Evolutionary conservation across 495 filamentous ascomycete genomes (phyloP).

Genomic region (Penicillium mononematosum): DNA sequence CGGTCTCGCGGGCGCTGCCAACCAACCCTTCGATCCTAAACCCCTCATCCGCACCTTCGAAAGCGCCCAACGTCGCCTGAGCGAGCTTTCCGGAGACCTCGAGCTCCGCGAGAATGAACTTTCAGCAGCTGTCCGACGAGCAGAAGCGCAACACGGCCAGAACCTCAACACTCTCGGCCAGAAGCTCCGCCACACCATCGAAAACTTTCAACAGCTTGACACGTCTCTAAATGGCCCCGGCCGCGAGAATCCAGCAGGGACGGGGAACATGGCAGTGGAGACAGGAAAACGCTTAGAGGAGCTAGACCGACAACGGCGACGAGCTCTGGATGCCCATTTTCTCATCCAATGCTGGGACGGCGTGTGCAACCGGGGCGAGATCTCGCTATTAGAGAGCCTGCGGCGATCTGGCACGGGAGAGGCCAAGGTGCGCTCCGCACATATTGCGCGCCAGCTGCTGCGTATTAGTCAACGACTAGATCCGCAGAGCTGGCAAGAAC

Average conservation of each 20-base stretch:
- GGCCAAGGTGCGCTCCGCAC: conserved; percentile 82
- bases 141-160: conserved; percentile 87
- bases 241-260: conserved; percentile 68
- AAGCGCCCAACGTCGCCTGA: conserved; percentile 74
- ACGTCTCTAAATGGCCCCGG: conserved; percentile 61
- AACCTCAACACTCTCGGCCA: conserved; percentile 79
- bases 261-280: conserved; percentile 89
- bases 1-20: conserved; percentile 47
- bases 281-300: conserved; percentile 93
- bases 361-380: conserved; percentile 78
- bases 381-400: conserved; percentile 77
- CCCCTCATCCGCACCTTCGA: conserved; percentile 96
- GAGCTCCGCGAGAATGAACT: conserved; percentile 86
- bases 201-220: conserved; percentile 86
- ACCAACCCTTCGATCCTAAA: conserved; percentile 91
- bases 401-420: conserved; percentile 74
- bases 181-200: conserved; percentile 87
- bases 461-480: conserved; percentile 85
- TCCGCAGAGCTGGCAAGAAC: conserved; percentile 64
- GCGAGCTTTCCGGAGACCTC: conserved; percentile 78
- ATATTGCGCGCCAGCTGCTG: conserved; percentile 84
- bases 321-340: conserved; percentile 91
- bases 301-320: conserved; percentile 82
- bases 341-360: conserved; percentile 95
- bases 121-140: conserved; percentile 80